Evolutionary conservation across 1,284 basidiomycete species (phyloP), one percentile per base, ranked within the genome.

Genomic region (Psilocybe mexicana): DNA sequence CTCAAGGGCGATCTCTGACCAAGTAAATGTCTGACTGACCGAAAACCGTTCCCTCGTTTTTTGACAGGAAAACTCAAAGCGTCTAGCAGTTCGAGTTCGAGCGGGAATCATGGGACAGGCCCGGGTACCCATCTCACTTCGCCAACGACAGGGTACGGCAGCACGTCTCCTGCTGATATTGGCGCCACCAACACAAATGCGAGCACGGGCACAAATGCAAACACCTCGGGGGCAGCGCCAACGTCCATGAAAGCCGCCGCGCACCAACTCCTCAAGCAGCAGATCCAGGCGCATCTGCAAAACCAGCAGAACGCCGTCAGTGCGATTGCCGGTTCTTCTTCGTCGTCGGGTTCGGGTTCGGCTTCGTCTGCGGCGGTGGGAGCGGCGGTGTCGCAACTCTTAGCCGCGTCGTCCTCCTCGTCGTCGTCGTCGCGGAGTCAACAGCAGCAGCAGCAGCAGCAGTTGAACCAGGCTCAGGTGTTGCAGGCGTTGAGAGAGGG

Each of bases 211-310:
- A 1, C 18, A 1, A 18, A 18, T 18, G 18, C 18, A 18, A 18
- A 18, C 18, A 18, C 18, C 18, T 18, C 18, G 18, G 18, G 18
- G 18, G 36, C 36, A 52, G 25, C 26, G 25, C 45, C 14, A 2
- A 14, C 30, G 30, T 48, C 46, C 30, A 48, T 48, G 28, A 48
- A 48, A 12, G 42, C 46, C 3, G 12, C 46, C 4, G 49, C 58
- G 6, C 52, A 55, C 12, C 54, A 59, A 28, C 48, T 55, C 23
- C 48, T 58, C 26, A 58, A 54, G 45, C 58, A 59, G 44, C 58
- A 59, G 49, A 55, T 60, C 38, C 52, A 60, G 11, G 54, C 55
- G 18, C 59, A 60, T 47, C 43, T 60, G 25, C 55, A 54, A 33
- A 50, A 46, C 26, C 58, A 58, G 25, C 48, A 52, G 53, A 25